Evolutionary conservation across 345 rosid genomes (phyloP).

Genomic region (Eutrema yunnanense): DNA sequence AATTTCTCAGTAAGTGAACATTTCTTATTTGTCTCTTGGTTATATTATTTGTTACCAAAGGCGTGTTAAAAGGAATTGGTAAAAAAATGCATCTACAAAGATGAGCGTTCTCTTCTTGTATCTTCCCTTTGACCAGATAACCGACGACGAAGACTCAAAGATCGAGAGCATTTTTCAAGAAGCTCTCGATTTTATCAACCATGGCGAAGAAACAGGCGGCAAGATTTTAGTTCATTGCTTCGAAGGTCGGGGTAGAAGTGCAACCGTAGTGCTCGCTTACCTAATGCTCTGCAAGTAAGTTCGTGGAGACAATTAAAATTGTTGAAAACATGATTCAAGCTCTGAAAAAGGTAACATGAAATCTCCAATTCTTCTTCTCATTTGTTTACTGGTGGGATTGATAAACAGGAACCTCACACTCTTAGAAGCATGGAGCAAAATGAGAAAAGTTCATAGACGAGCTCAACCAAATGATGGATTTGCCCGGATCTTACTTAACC

Average conservation of each 20-base stretch:
- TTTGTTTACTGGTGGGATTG: no score
- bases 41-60: background rate
- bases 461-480: conserved; percentile 14
- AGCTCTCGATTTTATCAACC: conserved; percentile 73
- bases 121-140: conserved; percentile 50
- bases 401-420: no score
- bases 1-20: conserved; percentile 71
- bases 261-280: conserved; percentile 78
- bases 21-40: background rate
- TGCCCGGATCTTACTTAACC: conserved; percentile 54
- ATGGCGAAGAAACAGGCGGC: conserved; percentile 70
- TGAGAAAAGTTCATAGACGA: no score
- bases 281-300: conserved; percentile 91
- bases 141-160: conserved; percentile 73
- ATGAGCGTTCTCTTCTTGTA: conserved; percentile 16
- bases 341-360: background rate
- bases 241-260: conserved; percentile 97
- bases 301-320: background rate
- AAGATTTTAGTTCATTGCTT: conserved; percentile 91
- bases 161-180: conserved; percentile 75
- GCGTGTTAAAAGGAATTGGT: background rate
- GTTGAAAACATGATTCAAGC: no score
- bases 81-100: conserved; percentile 8
- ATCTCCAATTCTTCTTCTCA: no score
- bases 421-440: no score